Evolutionary conservation across 139 green algal species (phyloP).

Genomic region (Chlamydomonas eustigma): DNA sequence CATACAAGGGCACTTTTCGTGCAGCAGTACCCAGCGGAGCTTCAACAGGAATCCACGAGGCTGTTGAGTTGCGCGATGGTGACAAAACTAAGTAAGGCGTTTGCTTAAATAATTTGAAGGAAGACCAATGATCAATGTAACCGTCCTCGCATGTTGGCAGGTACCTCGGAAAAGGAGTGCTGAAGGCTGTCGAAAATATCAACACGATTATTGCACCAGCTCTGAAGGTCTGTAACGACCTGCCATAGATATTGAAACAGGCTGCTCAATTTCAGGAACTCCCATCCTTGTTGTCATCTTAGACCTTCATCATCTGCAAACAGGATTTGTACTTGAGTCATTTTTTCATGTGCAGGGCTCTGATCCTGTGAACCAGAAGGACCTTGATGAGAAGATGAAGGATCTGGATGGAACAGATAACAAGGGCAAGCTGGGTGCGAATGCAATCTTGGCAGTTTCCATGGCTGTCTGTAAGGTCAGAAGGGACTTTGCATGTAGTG

Average conservation of each 20-base stretch:
- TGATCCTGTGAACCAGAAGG: constrained; percentile 87
- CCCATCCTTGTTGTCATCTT: too few relatives aligned
- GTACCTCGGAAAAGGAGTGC: constrained; percentile 94
- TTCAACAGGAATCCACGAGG: constrained; percentile 95
- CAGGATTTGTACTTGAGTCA: too few relatives aligned
- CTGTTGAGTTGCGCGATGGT: constrained; percentile 93
- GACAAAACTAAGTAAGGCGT: constrained; percentile 70
- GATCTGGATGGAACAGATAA: constrained; percentile 95
- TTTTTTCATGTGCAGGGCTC: constrained; percentile 58
- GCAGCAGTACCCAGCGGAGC: constrained; percentile 90
- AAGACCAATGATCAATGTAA: too few relatives aligned
- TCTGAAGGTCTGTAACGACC: constrained; percentile 70
- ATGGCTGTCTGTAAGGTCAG: constrained; percentile 85
- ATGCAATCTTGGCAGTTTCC: constrained; percentile 98
- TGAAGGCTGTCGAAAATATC: constrained; percentile 92
- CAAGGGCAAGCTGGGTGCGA: constrained; percentile 97
- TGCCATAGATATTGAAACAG: too few relatives aligned
- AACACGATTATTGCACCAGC: constrained; percentile 92
- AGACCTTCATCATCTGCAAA: too few relatives aligned
- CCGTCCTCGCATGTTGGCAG: too few relatives aligned
- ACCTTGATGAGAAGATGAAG: constrained; percentile 90
- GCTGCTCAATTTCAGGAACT: too few relatives aligned
- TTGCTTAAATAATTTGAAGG: too few relatives aligned
- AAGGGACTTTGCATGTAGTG: too few relatives aligned
- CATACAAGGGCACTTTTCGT: constrained; percentile 85